Evolutionary conservation across 306 rosid genomes (phyloP).

Genomic region (Quercus bicolor): DNA sequence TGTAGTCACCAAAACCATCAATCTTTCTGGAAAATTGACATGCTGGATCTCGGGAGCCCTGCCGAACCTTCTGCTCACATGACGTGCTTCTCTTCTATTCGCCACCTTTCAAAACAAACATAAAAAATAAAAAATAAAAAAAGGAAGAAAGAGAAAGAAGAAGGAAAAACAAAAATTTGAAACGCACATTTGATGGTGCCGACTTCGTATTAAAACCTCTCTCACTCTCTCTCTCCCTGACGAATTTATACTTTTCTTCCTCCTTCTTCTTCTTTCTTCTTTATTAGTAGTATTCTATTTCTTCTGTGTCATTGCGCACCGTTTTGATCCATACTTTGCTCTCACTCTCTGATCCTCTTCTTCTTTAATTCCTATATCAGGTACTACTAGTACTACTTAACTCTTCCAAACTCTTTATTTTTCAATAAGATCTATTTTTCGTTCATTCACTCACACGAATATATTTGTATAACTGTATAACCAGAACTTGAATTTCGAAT

Average conservation of each 20-base stretch:
- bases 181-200: constrained; percentile 24
- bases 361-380: neutral
- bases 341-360: neutral
- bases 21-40: too few relatives aligned
- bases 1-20: too few relatives aligned
- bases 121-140: neutral
- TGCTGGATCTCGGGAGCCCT: too few relatives aligned
- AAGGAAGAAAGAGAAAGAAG: neutral
- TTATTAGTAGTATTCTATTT: neutral
- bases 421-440: neutral
- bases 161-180: neutral
- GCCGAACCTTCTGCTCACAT: too few relatives aligned
- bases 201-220: constrained; percentile 1
- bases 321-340: constrained; percentile 6
- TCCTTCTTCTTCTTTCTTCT: neutral
- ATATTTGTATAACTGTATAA: too few relatives aligned
- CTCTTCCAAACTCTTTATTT: neutral
- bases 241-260: constrained; percentile 6
- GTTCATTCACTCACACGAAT: too few relatives aligned
- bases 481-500: too few relatives aligned
- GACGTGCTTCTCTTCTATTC: too few relatives aligned
- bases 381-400: neutral
- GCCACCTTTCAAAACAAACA: too few relatives aligned
- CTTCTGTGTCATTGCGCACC: neutral
- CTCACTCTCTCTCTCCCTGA: neutral